A percentile compares a stretch with the other conserved stretches of the same genome.
Evolutionary conservation across 495 filamentous ascomycete genomes (phyloP).

Genomic region (Baudoinia panamericana): DNA sequence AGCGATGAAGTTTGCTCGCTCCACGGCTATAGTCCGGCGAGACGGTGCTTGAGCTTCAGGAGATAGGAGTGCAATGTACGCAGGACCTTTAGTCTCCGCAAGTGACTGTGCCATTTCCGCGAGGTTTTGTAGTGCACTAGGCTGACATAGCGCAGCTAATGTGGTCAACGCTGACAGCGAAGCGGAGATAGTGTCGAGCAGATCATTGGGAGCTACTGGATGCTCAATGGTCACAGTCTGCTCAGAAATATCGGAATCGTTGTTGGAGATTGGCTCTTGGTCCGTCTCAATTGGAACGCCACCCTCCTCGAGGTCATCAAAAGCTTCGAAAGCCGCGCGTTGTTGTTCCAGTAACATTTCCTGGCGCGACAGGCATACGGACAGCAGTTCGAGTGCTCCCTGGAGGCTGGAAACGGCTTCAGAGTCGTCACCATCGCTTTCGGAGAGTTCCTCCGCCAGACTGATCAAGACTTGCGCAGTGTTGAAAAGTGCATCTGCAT

Average conservation of each 20-base stretch:
- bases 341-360: slow-evolving; percentile 26
- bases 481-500: slow-evolving; percentile 56
- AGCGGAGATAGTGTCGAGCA: slow-evolving; percentile 52
- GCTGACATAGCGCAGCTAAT: slow-evolving; percentile 37
- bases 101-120: slow-evolving; percentile 28
- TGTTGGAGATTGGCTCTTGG: slow-evolving; percentile 18
- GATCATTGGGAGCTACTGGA: slow-evolving; percentile 46
- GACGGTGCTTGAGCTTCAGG: slow-evolving; percentile 18
- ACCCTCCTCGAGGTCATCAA: slow-evolving; percentile 11
- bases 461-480: slow-evolving; percentile 53
- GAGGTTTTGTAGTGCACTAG: slow-evolving; percentile 29
- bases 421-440: slow-evolving; percentile 35
- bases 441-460: slow-evolving; percentile 44
- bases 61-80: slow-evolving; percentile 34
- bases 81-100: slow-evolving; percentile 42
- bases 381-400: slow-evolving; percentile 51
- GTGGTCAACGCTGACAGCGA: slow-evolving; percentile 46
- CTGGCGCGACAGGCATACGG: slow-evolving; percentile 44
- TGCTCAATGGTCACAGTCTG: slow-evolving; percentile 50
- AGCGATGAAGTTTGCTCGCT: slow-evolving; percentile 17
- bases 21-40: slow-evolving; percentile 9
- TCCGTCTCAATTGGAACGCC: slow-evolving; percentile 10
- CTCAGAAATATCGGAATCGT: slow-evolving; percentile 34
- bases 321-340: slow-evolving; percentile 13
- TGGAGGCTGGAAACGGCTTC: slow-evolving; percentile 37